Evolutionary conservation across 2,329 filamentous ascomycete species (phyloP), one percentile per base, ranked within the genome.

Genomic region (Colletotrichum navitas): DNA sequence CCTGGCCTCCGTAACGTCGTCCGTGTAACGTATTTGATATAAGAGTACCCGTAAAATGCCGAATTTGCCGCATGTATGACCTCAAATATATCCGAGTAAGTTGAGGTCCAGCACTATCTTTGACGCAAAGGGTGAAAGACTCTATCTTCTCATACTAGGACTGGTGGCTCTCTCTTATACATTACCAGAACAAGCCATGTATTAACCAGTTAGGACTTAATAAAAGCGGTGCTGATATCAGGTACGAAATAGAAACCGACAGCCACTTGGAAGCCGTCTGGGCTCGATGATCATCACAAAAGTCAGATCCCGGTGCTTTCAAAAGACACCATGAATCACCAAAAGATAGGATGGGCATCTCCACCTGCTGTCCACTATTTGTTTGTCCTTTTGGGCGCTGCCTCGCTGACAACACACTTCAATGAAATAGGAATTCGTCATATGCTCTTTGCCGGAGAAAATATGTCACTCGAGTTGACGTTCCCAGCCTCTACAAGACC

Each of bases 111-210:
- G 14, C 14, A 32, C 16, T 10, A 12, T 6, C 3, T 11, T 14
- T 18, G 7, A 32, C 10, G 11, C 4, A 26, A 49, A 26, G 1
- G 10, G 1, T n/a, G 43, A 12, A 5, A 47, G 0, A 10, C 43
- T n/a, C n/a, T 14, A 0, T 16, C 12, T 5, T 26, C 3, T 1
- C n/a, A 14, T 26, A 3, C 12, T 26, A 2, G 5, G n/a, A 24
- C 14, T 12, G 10, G n/a, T 14, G n/a, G 11, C 47, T 51, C 8
- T 26, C 4, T 16, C 5, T 29, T 18, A 1, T 2, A 6, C 12
- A 24, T n/a, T 3, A 8, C 8, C 47, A 29, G 5, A 7, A 11
- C 8, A 24, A 16, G 14, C 24, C 5, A 26, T 8, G 24, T 16
- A 18, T 4, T 8, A 8, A 29, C 6, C 5, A 5, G 8, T 3